Base-by-base conservation (phyloP, 1,284 basidiomycete genomes). In the Fomitopsis pinicola region DNA sequence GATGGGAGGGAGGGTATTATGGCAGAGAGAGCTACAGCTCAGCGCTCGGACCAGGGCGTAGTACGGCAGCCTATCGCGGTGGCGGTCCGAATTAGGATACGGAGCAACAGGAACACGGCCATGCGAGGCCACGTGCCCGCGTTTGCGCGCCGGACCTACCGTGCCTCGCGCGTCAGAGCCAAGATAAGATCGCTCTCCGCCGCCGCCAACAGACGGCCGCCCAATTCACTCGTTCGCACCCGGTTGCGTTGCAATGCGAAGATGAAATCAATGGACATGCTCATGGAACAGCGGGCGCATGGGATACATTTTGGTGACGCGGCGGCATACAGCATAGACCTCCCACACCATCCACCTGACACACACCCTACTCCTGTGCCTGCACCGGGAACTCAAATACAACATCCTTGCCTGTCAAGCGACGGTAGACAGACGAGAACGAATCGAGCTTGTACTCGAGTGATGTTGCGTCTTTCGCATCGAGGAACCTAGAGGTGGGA, bases 391-490 rank as follows among this genome's bases (percentile, higher is more conserved):
- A 93, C 82, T 94, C 91, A 74, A 94, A 94, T 60, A 90, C 88
- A 65, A 97, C 94, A 69, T 95, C 94, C 83, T 96, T 96, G 74
- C 95, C 95, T 69, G 94, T 97, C 76, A 97, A 81, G 71, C 91
- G 91, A 76, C 92, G 91, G 85, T 97, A 97, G 68, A 97, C 92
- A 59, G 91, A 94, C 63, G 94, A 91, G 82, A 97, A 97, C 64
- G 93, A 95, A 80, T 97, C 95, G 67, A 97, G 85, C 88, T 99
- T 99, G 92, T 99, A 98, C 86, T 99, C 97, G 77, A 99, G 86
- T 74, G 94, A 94, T 76, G 96, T 99, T 65, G 95, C 88, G 77
- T 99, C 97, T 81, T 99, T 99, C 68, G 95, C 85, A 85, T 99
- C 97, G 69, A 99, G 91, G 86, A 95, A 92, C 69, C 95, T 97